These are phyloP conservation scores for Cyclotella sp. DNA, from an alignment of 108 stramenopile genomes.

Conservation along the genomic window DNA sequence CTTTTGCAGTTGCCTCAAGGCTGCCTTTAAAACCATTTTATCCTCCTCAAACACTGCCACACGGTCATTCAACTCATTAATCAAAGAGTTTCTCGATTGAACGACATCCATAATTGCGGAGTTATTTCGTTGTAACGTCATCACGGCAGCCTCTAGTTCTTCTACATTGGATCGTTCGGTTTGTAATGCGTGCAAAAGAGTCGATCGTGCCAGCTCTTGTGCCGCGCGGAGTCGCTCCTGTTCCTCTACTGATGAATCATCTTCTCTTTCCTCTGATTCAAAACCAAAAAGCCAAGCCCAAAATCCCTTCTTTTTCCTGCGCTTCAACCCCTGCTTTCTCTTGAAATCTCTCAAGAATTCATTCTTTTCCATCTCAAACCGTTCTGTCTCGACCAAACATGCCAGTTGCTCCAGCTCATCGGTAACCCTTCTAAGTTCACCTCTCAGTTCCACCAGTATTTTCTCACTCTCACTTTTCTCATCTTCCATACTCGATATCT, in stretches of 20 bases:
- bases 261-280: constrained; percentile 3
- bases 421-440: constrained; percentile 40
- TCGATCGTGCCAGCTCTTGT: constrained; percentile 75
- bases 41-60: constrained; percentile 90
- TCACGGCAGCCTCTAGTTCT: constrained; percentile 69
- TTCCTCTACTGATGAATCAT: constrained; percentile 33
- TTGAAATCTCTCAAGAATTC: constrained; percentile 43
- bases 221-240: constrained; percentile 50
- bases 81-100: constrained; percentile 67
- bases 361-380: constrained; percentile 59
- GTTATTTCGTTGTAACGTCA: constrained; percentile 74
- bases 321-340: constrained; percentile 31
- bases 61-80: constrained; percentile 83
- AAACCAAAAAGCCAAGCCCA: constrained; percentile 62
- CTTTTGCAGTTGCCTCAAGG: constrained; percentile 79
- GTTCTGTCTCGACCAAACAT: constrained; percentile 51
- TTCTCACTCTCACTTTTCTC: constrained; percentile 17
- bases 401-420: constrained; percentile 58
- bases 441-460: constrained; percentile 24
- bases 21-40: constrained; percentile 86
- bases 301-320: constrained; percentile 48
- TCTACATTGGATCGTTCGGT: constrained; percentile 76
- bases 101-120: constrained; percentile 85
- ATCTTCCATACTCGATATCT: constrained; percentile 38
- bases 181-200: constrained; percentile 75